These are phyloP conservation scores for Boletus fagicola DNA, from an alignment of 768 basidiomycete genomes.

Conservation along the genomic window DNA sequence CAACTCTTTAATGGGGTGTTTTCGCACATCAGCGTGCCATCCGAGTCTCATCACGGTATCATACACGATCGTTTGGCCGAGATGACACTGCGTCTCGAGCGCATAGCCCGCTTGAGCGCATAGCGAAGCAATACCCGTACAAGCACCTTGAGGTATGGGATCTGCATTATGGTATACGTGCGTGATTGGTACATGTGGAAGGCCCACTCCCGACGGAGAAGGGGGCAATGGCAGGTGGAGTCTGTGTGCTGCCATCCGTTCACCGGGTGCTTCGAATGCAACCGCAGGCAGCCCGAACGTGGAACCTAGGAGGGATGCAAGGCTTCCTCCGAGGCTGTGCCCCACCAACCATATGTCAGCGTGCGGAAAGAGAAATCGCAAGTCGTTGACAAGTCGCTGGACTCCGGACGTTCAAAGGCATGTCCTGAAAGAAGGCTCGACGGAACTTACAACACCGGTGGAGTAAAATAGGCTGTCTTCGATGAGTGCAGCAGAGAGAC, in stretches of 20 bases:
- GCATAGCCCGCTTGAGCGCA: conserved; percentile 70
- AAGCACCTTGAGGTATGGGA: conserved; percentile 62
- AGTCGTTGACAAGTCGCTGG: conserved; percentile 57
- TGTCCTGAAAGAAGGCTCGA: not conserved
- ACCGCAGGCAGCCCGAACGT: conserved; percentile 67
- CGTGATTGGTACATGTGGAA: conserved; percentile 30
- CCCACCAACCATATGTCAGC: conserved; percentile 63
- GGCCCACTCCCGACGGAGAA: not conserved
- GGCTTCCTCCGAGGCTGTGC: conserved; percentile 60
- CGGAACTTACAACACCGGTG: conserved; percentile 67
- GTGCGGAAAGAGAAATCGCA: conserved; percentile 54
- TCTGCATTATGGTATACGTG: conserved; percentile 72
- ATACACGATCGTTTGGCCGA: conserved; percentile 62
- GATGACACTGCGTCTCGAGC: conserved; percentile 59
- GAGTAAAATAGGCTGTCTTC: conserved; percentile 93
- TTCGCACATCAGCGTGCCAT: conserved; percentile 58
- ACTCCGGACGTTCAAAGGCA: conserved; percentile 8
- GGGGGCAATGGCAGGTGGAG: conserved; percentile 62
- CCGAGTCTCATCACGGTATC: conserved; percentile 63
- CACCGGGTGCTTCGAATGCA: conserved; percentile 65
- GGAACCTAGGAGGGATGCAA: conserved; percentile 61
- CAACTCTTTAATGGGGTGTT: conserved; percentile 53
- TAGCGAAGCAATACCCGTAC: conserved; percentile 47
- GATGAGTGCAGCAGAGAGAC: conserved; percentile 79
- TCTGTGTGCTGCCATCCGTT: conserved; percentile 57